Evolutionary conservation across 1,139 yeast species (phyloP).

Genomic region (Debaryomyces coudertii): DNA sequence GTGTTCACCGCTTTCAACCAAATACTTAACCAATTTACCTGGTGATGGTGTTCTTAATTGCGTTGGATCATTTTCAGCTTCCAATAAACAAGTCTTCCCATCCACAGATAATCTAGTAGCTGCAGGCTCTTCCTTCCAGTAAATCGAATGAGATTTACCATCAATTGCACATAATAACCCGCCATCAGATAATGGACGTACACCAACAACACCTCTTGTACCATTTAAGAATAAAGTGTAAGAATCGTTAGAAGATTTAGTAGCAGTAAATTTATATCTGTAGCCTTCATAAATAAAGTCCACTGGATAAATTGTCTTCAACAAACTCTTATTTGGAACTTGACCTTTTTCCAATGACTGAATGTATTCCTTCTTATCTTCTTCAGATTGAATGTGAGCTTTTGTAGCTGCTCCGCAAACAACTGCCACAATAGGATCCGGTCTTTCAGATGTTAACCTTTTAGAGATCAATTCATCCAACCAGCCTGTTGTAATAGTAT

Average conservation of each 20-base stretch:
- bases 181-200: conserved; percentile 87
- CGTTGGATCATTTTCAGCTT: conserved; percentile 96
- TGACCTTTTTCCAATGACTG: conserved; percentile 89
- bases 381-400: conserved; percentile 82
- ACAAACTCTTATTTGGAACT: conserved; percentile 78
- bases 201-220: conserved; percentile 85
- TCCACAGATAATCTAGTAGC: conserved; percentile 97
- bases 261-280: conserved; percentile 92
- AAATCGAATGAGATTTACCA: conserved; percentile 92
- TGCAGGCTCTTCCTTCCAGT: conserved; percentile 97
- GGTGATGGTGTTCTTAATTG: conserved; percentile 98
- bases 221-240: conserved; percentile 94
- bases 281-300: conserved; percentile 95
- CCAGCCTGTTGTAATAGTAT: conserved; percentile 98
- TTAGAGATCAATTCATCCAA: conserved; percentile 92
- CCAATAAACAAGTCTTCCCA: conserved; percentile 90
- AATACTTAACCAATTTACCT: conserved; percentile 91
- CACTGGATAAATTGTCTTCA: conserved; percentile 86
- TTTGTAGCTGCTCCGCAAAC: conserved; percentile 97
- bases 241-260: conserved; percentile 82
- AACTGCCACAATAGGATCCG: conserved; percentile 87
- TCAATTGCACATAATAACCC: conserved; percentile 86
- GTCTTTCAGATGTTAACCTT: conserved; percentile 94
- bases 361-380: conserved; percentile 68
- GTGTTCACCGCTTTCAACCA: conserved; percentile 96